Conservation (phyloP, 2,329 filamentous ascomycete genomes). For the Ophiostoma quercus region DNA sequence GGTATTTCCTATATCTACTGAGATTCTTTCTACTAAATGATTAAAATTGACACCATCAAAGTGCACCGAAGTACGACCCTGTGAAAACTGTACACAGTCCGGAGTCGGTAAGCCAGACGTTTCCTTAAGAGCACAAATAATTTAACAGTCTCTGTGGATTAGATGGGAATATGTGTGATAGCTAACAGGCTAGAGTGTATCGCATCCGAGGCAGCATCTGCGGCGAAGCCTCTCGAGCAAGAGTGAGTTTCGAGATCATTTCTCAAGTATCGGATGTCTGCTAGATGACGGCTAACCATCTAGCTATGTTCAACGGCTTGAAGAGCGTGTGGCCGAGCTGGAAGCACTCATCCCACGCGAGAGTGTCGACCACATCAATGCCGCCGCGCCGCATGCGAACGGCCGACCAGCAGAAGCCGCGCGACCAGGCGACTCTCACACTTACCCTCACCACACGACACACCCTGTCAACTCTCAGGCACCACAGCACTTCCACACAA, state of each 20-base stretch:
- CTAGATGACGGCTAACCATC: background rate
- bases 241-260: background rate
- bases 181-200: slow-evolving; percentile 10
- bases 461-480: background rate
- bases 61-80: slow-evolving; percentile 29
- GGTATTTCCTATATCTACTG: background rate
- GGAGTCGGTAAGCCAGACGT: slow-evolving; percentile 21
- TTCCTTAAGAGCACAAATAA: no score
- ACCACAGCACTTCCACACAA: background rate
- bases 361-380: slow-evolving; percentile 28
- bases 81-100: slow-evolving; percentile 30
- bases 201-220: slow-evolving; percentile 3
- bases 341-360: slow-evolving; percentile 25
- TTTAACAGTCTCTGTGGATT: no score
- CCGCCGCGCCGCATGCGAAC: background rate
- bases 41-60: background rate
- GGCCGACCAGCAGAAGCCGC: background rate
- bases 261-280: background rate
- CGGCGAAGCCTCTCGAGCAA: slow-evolving; percentile 1
- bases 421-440: background rate
- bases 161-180: no score
- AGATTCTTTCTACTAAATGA: no score
- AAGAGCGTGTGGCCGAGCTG: slow-evolving; percentile 26
- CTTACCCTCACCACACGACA: background rate
- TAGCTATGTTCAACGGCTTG: slow-evolving; percentile 26